Conservation (phyloP, 1,284 basidiomycete genomes). For the Leccinum angustisporum region DNA sequence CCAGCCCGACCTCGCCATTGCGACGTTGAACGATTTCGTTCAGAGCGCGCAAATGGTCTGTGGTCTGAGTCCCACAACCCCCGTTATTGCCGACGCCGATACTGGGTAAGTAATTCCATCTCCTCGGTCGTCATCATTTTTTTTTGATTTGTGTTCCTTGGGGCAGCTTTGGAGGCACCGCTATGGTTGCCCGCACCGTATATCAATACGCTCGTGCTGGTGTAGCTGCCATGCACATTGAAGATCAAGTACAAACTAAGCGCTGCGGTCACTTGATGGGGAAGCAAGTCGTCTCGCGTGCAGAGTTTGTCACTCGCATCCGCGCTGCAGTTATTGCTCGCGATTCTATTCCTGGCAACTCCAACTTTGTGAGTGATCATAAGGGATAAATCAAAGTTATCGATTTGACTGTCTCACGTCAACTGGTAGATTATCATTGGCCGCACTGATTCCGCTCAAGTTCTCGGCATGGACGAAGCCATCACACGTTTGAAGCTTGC, state of each 20-base stretch:
- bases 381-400: neutral
- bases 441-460: constrained; percentile 80
- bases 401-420: neutral
- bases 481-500: constrained; percentile 68
- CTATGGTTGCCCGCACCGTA: constrained; percentile 76
- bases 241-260: constrained; percentile 83
- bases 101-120: constrained; percentile 50
- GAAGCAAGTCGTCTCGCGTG: constrained; percentile 72
- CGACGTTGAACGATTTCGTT: constrained; percentile 78
- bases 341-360: constrained; percentile 67
- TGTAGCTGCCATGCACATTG: constrained; percentile 77
- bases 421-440: constrained; percentile 67
- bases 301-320: constrained; percentile 75
- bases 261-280: constrained; percentile 81
- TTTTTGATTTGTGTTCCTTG: neutral
- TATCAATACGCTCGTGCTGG: constrained; percentile 69
- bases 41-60: constrained; percentile 66
- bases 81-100: constrained; percentile 81
- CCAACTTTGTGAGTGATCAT: constrained; percentile 54
- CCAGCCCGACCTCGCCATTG: constrained; percentile 77
- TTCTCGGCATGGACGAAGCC: constrained; percentile 80
- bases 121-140: neutral
- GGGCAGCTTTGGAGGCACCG: constrained; percentile 69
- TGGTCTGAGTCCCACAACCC: constrained; percentile 58
- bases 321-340: constrained; percentile 75